A percentile compares a stretch with the other conserved stretches of the same genome.
Evolutionary conservation across 192 early-diverging fungal species (phyloP).

Genomic region (Rhizophagus clarus): DNA sequence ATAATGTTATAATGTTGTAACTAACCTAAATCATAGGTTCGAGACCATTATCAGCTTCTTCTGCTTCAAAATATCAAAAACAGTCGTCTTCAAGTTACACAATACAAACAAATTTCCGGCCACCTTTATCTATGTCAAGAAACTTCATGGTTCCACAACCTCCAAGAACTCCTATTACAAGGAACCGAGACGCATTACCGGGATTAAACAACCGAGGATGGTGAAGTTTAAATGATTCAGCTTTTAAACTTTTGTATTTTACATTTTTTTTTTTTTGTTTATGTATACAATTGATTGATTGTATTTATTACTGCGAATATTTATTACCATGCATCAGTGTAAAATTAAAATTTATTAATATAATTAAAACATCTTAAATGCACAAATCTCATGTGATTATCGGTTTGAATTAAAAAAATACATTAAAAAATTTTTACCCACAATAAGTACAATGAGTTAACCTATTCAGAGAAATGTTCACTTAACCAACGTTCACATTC

Average conservation of each 20-base stretch:
- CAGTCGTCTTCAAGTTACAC: neutral
- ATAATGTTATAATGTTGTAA: neutral
- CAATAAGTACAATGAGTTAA: neutral
- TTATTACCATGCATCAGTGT: too few species aligned
- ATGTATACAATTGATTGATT: too few species aligned
- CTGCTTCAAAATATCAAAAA: neutral
- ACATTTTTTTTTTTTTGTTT: too few species aligned
- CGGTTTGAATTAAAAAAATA: too few species aligned
- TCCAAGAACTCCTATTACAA: conserved; percentile 7
- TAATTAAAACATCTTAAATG: neutral
- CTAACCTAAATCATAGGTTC: neutral
- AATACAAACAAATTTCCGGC: neutral
- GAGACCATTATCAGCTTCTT: too few species aligned
- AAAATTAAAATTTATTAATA: too few species aligned
- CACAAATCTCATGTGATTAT: neutral
- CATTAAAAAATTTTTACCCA: too few species aligned
- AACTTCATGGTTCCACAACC: neutral
- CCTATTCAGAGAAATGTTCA: conserved; percentile 51
- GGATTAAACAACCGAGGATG: neutral
- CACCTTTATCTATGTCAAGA: neutral
- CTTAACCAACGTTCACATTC: conserved; percentile 96
- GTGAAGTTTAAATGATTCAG: too few species aligned
- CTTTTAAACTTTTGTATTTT: too few species aligned
- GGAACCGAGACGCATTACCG: neutral
- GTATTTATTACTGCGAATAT: too few species aligned